phyloP scores from a whole-genome alignment of 352 stramenopile species.

The Phytopythium montanum region DNA sequence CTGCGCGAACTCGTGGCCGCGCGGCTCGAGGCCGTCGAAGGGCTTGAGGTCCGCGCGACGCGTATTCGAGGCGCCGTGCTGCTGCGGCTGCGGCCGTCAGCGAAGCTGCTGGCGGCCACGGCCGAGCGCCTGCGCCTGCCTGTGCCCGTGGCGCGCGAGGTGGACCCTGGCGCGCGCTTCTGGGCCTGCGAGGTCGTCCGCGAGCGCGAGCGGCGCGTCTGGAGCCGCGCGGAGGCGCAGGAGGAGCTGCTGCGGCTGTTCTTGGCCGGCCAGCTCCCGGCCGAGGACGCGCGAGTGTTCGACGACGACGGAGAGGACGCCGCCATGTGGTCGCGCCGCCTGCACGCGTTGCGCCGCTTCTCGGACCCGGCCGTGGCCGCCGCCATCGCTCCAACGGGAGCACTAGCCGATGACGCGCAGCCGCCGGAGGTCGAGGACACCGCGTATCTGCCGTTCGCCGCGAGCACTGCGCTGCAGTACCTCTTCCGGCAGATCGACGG shows the following conservation, averaged over 20 bases:
- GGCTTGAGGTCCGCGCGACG: conserved; percentile 18
- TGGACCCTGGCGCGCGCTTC: conserved; percentile 41
- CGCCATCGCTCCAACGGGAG: conserved; percentile 1
- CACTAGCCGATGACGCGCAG: conserved; percentile 5
- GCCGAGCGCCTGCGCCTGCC: conserved; percentile 40
- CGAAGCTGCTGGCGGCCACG: conserved; percentile 33
- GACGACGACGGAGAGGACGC: conserved; percentile 40
- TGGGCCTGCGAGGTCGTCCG: conserved; percentile 27
- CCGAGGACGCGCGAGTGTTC: conserved; percentile 64
- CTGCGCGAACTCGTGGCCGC: conserved; percentile 64
- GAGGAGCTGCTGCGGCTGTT: conserved; percentile 44
- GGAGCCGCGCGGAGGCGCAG: conserved; percentile 35
- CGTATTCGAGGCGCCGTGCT: conserved; percentile 17
- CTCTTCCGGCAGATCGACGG: conserved; percentile 68
- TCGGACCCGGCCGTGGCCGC: conserved; percentile 22
- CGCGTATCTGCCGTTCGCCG: conserved; percentile 45
- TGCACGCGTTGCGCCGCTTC: conserved; percentile 47
- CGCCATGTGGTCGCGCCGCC: conserved; percentile 62
- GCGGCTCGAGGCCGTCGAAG: conserved; percentile 47
- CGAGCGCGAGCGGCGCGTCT: conserved; percentile 27
- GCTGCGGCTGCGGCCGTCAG: conserved; percentile 51
- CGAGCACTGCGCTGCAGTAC: conserved; percentile 52
- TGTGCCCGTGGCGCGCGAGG: conserved; percentile 41
- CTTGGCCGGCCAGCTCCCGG: conserved; percentile 49
- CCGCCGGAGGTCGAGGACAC: conserved; percentile 1